Conservation (phyloP, 768 basidiomycete genomes). For the Pluteus cervinus region DNA sequence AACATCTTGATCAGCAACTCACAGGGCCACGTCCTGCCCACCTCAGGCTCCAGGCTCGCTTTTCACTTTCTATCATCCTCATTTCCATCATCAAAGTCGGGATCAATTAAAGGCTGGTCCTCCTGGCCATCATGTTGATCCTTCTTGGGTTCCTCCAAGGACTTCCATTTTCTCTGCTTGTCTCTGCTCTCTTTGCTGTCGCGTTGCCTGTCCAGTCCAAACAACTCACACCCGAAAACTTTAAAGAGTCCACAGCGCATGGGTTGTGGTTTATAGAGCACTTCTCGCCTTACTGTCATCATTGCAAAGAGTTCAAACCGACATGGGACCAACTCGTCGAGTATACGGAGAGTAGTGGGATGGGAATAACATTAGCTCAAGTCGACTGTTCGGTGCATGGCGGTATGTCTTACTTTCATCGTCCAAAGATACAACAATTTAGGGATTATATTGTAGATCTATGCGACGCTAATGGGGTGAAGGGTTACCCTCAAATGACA, state of each 20-base stretch:
- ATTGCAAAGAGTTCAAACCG: constrained; percentile 75
- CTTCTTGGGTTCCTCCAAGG: too few relatives aligned
- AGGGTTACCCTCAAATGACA: constrained; percentile 71
- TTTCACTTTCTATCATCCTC: too few relatives aligned
- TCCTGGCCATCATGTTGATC: too few relatives aligned
- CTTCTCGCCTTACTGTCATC: constrained; percentile 80
- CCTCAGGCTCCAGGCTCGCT: too few relatives aligned
- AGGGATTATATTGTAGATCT: constrained; percentile 49
- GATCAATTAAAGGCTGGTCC: too few relatives aligned
- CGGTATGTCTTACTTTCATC: constrained; percentile 11
- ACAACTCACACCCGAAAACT: constrained; percentile 58
- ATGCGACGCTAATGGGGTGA: constrained; percentile 62
- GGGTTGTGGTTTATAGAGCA: constrained; percentile 85
- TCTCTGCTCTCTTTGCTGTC: too few relatives aligned
- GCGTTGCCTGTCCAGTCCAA: too few relatives aligned
- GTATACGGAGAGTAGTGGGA: constrained; percentile 41
- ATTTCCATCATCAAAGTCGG: too few relatives aligned
- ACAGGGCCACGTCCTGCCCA: too few relatives aligned
- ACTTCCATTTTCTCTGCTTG: too few relatives aligned
- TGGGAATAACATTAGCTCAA: constrained; percentile 64
- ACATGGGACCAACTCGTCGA: constrained; percentile 72
- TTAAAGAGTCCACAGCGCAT: constrained; percentile 40
- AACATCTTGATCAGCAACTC: too few relatives aligned
- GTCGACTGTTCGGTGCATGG: constrained; percentile 53
- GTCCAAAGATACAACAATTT: background rate